Conservation (phyloP, 139 green algal genomes). For the Picochlorum sp. region DNA sequence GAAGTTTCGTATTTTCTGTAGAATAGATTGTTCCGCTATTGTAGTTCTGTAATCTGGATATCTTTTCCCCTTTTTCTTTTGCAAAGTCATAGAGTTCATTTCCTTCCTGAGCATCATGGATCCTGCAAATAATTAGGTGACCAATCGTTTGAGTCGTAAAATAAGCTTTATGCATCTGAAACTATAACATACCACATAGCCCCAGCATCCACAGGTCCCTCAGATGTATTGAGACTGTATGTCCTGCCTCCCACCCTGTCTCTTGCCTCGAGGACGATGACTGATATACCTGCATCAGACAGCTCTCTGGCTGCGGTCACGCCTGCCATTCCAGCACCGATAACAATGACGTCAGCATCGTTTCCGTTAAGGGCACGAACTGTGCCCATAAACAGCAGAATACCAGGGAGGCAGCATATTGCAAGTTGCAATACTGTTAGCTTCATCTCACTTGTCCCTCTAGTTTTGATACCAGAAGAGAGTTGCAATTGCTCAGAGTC, state of each 20-base stretch:
- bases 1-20: conserved; percentile 10
- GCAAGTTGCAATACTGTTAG: too few species aligned
- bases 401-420: too few species aligned
- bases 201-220: conserved; percentile 42
- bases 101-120: conserved; percentile 19
- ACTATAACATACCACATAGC: conserved; percentile 21
- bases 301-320: conserved; percentile 33
- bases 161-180: too few species aligned
- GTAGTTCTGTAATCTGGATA: conserved; percentile 9
- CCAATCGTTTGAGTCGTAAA: too few species aligned
- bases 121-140: neutral
- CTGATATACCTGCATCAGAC: conserved; percentile 11
- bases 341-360: conserved; percentile 33
- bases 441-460: too few species aligned
- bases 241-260: conserved; percentile 52
- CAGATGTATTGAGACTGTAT: conserved; percentile 22
- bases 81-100: conserved; percentile 30
- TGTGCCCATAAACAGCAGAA: neutral
- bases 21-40: neutral
- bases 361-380: neutral
- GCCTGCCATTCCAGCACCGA: conserved; percentile 51
- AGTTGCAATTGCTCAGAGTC: neutral
- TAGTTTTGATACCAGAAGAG: too few species aligned
- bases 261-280: conserved; percentile 55
- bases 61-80: neutral